phyloP scores from a whole-genome alignment of 257 asterid species.

The Ilex asprella region DNA sequence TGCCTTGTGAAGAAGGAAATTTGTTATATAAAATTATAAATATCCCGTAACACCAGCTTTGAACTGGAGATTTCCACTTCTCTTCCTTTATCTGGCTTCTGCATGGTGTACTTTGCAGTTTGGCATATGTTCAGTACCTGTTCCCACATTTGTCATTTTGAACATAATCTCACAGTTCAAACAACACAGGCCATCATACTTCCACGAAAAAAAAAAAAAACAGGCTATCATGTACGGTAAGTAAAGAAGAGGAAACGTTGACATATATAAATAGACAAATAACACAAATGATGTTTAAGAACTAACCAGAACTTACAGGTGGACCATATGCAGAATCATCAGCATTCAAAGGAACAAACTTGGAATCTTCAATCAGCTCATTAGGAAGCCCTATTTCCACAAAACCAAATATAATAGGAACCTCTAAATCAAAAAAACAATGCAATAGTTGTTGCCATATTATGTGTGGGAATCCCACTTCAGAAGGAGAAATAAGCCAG shows the following conservation, averaged over 20 bases:
- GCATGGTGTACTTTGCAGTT: too few species aligned
- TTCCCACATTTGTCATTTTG: neutral
- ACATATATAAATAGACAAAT: neutral
- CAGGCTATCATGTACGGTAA: neutral
- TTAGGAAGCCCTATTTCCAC: slow-evolving; percentile 52
- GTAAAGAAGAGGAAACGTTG: too few species aligned
- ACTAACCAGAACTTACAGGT: slow-evolving; percentile 84
- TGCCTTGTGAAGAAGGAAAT: too few species aligned
- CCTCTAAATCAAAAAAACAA: neutral
- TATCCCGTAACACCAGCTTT: too few species aligned
- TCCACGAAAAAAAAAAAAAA: too few species aligned
- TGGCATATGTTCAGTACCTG: neutral
- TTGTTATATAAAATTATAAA: too few species aligned
- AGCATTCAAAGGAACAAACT: slow-evolving; percentile 67
- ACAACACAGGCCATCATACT: too few species aligned
- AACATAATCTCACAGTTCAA: neutral
- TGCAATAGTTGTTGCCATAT: neutral
- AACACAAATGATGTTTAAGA: slow-evolving; percentile 10
- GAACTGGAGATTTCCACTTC: too few species aligned
- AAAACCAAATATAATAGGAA: slow-evolving; percentile 6
- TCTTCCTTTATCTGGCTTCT: too few species aligned
- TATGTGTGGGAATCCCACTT: neutral
- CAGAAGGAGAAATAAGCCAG: neutral
- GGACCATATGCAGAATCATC: slow-evolving; percentile 79
- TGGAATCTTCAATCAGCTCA: slow-evolving; percentile 74